Percentiles rank a stretch among this genome's conserved stretches.
Conservation (phyloP, 768 basidiomycete genomes). For the Russula emetica region DNA sequence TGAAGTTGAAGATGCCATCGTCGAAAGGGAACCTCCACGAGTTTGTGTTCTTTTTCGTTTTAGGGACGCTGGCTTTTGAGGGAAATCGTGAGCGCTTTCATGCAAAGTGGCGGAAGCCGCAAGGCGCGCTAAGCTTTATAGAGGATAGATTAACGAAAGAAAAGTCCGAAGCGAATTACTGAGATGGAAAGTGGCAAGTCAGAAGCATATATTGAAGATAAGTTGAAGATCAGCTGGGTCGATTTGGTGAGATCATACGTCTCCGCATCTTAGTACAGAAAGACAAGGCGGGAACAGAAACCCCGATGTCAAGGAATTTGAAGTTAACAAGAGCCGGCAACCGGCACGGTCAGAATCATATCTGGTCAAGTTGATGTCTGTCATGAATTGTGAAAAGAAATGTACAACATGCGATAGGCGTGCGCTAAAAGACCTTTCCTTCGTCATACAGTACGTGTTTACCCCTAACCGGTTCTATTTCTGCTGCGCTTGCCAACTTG, state of each 20-base stretch:
- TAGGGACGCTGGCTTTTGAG: slow-evolving; percentile 24
- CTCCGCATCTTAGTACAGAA: slow-evolving; percentile 18
- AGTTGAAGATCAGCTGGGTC: slow-evolving; percentile 26
- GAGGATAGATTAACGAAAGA: slow-evolving; percentile 18
- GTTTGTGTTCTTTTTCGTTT: slow-evolving; percentile 7
- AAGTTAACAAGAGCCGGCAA: slow-evolving; percentile 15
- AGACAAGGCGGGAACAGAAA: slow-evolving; percentile 13
- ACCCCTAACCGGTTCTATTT: slow-evolving; percentile 60
- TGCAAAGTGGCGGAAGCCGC: slow-evolving; percentile 17
- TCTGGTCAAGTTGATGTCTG: slow-evolving; percentile 24
- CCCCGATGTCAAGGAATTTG: slow-evolving; percentile 21
- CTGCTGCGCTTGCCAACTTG: slow-evolving; percentile 87
- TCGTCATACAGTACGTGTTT: slow-evolving; percentile 13
- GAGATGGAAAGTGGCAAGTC: slow-evolving; percentile 25
- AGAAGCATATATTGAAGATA: slow-evolving; percentile 22
- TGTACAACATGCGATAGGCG: slow-evolving; percentile 27
- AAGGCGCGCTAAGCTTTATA: slow-evolving; percentile 27
- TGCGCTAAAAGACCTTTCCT: slow-evolving; percentile 21
- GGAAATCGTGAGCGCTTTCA: slow-evolving; percentile 20
- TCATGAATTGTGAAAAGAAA: slow-evolving; percentile 22
- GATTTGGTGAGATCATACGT: slow-evolving; percentile 26
- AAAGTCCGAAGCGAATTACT: slow-evolving; percentile 24
- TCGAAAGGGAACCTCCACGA: slow-evolving; percentile 17
- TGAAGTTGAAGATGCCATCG: slow-evolving; percentile 23
- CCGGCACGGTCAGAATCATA: slow-evolving; percentile 16